These are phyloP conservation scores for Puya raimondii DNA, from an alignment of 176 grass and related monocot genomes.

Conservation along the genomic window DNA sequence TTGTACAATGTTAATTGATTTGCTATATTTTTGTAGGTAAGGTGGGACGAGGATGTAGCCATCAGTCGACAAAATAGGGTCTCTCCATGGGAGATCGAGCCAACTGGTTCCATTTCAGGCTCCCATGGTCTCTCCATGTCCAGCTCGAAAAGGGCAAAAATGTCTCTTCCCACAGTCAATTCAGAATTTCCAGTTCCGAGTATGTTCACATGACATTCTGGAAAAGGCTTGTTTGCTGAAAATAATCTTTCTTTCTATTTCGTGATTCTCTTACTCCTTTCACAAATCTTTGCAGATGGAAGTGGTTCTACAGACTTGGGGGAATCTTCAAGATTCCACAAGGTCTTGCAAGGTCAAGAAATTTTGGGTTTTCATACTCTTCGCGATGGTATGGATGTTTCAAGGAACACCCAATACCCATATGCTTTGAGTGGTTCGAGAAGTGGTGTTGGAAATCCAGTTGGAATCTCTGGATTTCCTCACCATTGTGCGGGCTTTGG, in stretches of 20 bases:
- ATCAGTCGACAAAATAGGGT: constrained; percentile 37
- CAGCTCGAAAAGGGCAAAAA: constrained; percentile 62
- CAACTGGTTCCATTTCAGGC: constrained; percentile 42
- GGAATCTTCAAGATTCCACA: constrained; percentile 70
- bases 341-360: constrained; percentile 99
- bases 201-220: constrained; percentile 32
- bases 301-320: constrained; percentile 51
- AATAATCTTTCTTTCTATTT: not conserved
- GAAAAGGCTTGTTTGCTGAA: not conserved
- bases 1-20: constrained; percentile 11
- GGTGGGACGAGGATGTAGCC: constrained; percentile 68
- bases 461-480: constrained; percentile 39
- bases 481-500: constrained; percentile 74
- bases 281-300: constrained; percentile 48
- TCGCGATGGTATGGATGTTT: constrained; percentile 31
- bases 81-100: constrained; percentile 94
- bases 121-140: constrained; percentile 28
- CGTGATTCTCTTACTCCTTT: not conserved
- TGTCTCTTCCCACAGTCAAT: constrained; percentile 36
- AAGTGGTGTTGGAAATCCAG: constrained; percentile 35
- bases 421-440: constrained; percentile 33
- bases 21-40: constrained; percentile 44
- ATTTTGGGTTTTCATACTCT: constrained; percentile 47
- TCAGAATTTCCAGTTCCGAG: constrained; percentile 38
- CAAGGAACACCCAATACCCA: constrained; percentile 42